phyloP scores from a whole-genome alignment of 805 yeast species.

The Yarrowia hollandica region DNA sequence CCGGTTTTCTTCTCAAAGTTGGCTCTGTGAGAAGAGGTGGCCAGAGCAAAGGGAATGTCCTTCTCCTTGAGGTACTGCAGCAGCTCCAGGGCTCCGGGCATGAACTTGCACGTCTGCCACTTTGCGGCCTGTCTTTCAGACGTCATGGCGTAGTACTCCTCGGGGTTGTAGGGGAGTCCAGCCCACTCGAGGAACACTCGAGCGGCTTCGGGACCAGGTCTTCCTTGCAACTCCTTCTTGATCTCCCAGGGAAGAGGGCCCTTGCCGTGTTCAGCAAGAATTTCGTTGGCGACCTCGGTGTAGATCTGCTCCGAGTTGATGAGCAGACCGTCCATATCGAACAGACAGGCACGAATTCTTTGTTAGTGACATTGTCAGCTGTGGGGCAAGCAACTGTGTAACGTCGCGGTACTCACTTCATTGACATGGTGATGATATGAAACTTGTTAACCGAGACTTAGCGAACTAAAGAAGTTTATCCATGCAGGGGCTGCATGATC shows the following conservation, averaged over 20 bases:
- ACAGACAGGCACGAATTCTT: conserved; percentile 63
- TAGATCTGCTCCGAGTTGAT: conserved; percentile 91
- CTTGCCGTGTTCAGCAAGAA: conserved; percentile 66
- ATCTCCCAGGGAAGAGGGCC: conserved; percentile 87
- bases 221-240: conserved; percentile 83
- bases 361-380: neutral
- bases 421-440: neutral
- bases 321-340: conserved; percentile 91
- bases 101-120: conserved; percentile 66
- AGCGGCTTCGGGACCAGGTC: conserved; percentile 80
- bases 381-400: no score
- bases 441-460: conserved; percentile 10
- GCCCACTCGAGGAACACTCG: conserved; percentile 65
- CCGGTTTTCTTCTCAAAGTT: conserved; percentile 72
- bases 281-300: conserved; percentile 70
- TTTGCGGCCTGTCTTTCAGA: conserved; percentile 52
- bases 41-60: conserved; percentile 79
- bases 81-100: conserved; percentile 85
- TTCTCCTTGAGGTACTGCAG: conserved; percentile 53
- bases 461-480: conserved; percentile 4
- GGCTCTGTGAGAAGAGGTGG: conserved; percentile 71
- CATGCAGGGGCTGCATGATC: conserved; percentile 27
- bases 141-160: conserved; percentile 58
- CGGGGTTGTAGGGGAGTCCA: conserved; percentile 64
- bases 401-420: conserved; percentile 9